Evolutionary conservation across 2,329 filamentous ascomycete species (phyloP).

Genomic region (Epicoccum sorghinum): DNA sequence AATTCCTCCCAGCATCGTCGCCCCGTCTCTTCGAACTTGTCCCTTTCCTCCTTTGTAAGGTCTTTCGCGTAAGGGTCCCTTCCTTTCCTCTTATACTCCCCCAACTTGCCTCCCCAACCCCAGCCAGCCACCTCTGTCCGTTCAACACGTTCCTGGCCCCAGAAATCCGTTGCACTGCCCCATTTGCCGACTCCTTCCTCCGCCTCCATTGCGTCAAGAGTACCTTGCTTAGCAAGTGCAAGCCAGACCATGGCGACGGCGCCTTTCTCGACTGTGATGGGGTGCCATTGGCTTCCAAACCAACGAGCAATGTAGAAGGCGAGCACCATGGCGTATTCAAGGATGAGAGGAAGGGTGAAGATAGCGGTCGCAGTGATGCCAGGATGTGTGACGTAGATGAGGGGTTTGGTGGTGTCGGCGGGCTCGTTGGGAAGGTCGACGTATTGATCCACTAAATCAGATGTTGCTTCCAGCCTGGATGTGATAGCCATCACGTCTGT

Average conservation of each 20-base stretch:
- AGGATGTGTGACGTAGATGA: slow-evolving; percentile 81
- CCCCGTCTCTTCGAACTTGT: slow-evolving; percentile 68
- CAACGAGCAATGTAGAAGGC: slow-evolving; percentile 74
- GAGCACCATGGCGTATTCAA: slow-evolving; percentile 72
- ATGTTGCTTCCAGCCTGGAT: slow-evolving; percentile 67
- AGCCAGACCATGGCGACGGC: slow-evolving; percentile 80
- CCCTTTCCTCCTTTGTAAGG: slow-evolving; percentile 65
- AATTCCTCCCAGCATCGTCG: slow-evolving; percentile 70
- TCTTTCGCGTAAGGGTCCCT: slow-evolving; percentile 65
- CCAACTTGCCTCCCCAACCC: slow-evolving; percentile 67
- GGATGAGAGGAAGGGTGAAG: slow-evolving; percentile 72
- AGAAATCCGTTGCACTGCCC: slow-evolving; percentile 73
- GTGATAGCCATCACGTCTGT: slow-evolving; percentile 85
- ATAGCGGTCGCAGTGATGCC: slow-evolving; percentile 85
- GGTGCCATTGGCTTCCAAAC: slow-evolving; percentile 89
- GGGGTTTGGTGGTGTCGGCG: slow-evolving; percentile 53
- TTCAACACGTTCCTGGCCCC: slow-evolving; percentile 67
- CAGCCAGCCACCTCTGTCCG: slow-evolving; percentile 86
- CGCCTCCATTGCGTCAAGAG: slow-evolving; percentile 62
- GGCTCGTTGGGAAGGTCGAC: slow-evolving; percentile 21
- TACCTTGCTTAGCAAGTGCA: slow-evolving; percentile 69
- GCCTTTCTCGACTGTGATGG: slow-evolving; percentile 74
- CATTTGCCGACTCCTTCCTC: slow-evolving; percentile 72
- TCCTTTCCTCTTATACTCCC: slow-evolving; percentile 58
- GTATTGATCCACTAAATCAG: slow-evolving; percentile 50